phyloP scores from a whole-genome alignment of 352 stramenopile species.

The Phytophthora syringae region DNA sequence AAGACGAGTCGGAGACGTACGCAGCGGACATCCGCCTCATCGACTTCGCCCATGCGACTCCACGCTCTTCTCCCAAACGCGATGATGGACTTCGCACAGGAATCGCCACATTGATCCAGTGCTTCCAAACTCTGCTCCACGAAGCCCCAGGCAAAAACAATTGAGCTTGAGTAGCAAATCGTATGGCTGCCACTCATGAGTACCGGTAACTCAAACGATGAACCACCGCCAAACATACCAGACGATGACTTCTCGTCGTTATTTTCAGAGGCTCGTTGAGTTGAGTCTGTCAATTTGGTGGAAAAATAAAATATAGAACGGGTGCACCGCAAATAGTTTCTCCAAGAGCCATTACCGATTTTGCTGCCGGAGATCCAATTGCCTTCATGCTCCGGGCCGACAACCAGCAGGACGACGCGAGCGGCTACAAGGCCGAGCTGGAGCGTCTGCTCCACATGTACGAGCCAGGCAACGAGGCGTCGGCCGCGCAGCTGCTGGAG shows the following conservation, averaged over 20 bases:
- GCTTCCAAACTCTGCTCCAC: constrained; percentile 57
- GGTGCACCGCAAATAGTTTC: neutral
- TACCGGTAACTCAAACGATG: no score
- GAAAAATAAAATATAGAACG: constrained; percentile 35
- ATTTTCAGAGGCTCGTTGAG: constrained; percentile 18
- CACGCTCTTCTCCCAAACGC: constrained; percentile 26
- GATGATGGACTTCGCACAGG: constrained; percentile 73
- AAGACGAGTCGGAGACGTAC: constrained; percentile 3
- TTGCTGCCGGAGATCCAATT: no score
- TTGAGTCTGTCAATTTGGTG: constrained; percentile 27
- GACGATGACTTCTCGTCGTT: no score
- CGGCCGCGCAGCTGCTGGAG: constrained; percentile 47
- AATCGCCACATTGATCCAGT: constrained; percentile 53
- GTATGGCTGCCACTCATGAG: neutral
- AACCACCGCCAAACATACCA: no score
- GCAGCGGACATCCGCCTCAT: constrained; percentile 78
- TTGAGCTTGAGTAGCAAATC: constrained; percentile 16
- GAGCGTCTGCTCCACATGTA: constrained; percentile 51
- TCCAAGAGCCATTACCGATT: constrained; percentile 27
- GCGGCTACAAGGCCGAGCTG: constrained; percentile 37
- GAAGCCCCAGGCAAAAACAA: no score
- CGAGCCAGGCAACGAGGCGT: constrained; percentile 50
- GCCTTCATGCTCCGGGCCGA: constrained; percentile 16
- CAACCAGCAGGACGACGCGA: constrained; percentile 16
- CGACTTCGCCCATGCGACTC: constrained; percentile 81